These are phyloP conservation scores for Aspergillus udagawae DNA, from an alignment of 2,329 filamentous ascomycete species.

Conservation along the genomic window DNA sequence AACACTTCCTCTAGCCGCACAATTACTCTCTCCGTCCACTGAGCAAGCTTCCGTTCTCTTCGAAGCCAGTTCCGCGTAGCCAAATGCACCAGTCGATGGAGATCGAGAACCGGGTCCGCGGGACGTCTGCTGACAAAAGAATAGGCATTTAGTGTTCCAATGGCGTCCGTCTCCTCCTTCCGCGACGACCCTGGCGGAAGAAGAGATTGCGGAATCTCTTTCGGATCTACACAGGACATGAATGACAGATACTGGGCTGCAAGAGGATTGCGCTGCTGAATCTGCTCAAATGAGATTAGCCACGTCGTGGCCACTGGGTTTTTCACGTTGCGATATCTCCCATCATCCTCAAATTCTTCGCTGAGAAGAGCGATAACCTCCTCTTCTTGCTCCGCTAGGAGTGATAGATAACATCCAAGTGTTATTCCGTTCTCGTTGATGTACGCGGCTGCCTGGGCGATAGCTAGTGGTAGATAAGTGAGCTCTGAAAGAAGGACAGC, in stretches of 20 bases:
- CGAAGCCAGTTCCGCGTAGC: slow-evolving; percentile 31
- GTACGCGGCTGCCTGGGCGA: slow-evolving; percentile 20
- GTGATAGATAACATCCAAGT: slow-evolving; percentile 19
- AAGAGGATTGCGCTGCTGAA: slow-evolving; percentile 22
- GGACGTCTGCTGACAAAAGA: slow-evolving; percentile 19
- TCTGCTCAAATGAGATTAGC: slow-evolving; percentile 35
- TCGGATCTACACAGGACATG: slow-evolving; percentile 18
- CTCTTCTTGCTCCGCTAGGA: slow-evolving; percentile 9
- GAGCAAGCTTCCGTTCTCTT: slow-evolving; percentile 8
- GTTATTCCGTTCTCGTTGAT: slow-evolving; percentile 10
- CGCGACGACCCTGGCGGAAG: slow-evolving; percentile 18
- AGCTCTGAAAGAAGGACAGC: slow-evolving; percentile 12
- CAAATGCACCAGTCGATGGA: slow-evolving; percentile 35
- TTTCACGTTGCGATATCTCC: slow-evolving; percentile 22
- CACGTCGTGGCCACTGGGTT: slow-evolving; percentile 34
- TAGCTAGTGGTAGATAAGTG: slow-evolving; percentile 21
- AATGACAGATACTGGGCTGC: slow-evolving; percentile 32
- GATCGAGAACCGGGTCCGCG: slow-evolving; percentile 2
- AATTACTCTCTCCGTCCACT: slow-evolving; percentile 2
- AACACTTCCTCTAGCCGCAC: slow-evolving; percentile 3
- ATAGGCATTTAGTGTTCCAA: slow-evolving; percentile 32
- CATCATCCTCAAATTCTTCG: slow-evolving; percentile 25
- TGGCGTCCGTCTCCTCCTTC: slow-evolving; percentile 17
- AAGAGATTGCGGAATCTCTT: slow-evolving; percentile 30
- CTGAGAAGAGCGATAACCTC: slow-evolving; percentile 3